Percentiles rank a stretch among this genome's conserved stretches.
Conservation (phyloP, 352 stramenopile genomes). For the Phytophthora chlamydospora region DNA sequence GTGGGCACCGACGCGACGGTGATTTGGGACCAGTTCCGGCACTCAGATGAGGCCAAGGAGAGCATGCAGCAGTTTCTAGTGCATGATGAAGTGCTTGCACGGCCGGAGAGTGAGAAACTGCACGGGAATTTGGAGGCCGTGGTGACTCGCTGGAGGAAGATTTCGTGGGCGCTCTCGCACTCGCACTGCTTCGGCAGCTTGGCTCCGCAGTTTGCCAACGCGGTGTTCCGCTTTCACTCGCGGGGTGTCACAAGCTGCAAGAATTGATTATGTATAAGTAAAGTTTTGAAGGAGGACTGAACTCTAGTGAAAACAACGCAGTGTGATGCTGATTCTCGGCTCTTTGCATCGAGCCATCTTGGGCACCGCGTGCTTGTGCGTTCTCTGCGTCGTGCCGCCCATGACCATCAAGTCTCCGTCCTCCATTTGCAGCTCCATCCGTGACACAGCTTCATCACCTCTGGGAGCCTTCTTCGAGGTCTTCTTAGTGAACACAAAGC, state of each 20-base stretch:
- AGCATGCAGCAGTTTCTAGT: constrained; percentile 73
- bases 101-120: constrained; percentile 25
- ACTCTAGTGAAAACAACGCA: constrained; percentile 54
- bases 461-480: constrained; percentile 20
- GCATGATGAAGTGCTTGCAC: constrained; percentile 47
- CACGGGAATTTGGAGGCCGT: constrained; percentile 46
- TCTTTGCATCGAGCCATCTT: constrained; percentile 63
- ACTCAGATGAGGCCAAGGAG: constrained; percentile 64
- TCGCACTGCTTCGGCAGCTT: constrained; percentile 60
- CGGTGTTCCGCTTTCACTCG: constrained; percentile 47
- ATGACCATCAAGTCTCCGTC: constrained; percentile 86
- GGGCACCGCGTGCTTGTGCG: constrained; percentile 82
- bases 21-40: constrained; percentile 75
- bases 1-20: constrained; percentile 71
- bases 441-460: constrained; percentile 15
- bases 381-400: constrained; percentile 77
- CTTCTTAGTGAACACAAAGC: constrained; percentile 71
- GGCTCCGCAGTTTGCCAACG: constrained; percentile 43
- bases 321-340: constrained; percentile 53
- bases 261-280: constrained; percentile 20
- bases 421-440: constrained; percentile 58
- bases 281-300: constrained; percentile 6
- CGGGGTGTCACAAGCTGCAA: constrained; percentile 20
- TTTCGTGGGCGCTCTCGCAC: constrained; percentile 62
- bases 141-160: constrained; percentile 50